A percentile compares a stretch with the other conserved stretches of the same genome.
Evolutionary conservation across 495 filamentous ascomycete species (phyloP).

Genomic region (Xylaria bambusicola): DNA sequence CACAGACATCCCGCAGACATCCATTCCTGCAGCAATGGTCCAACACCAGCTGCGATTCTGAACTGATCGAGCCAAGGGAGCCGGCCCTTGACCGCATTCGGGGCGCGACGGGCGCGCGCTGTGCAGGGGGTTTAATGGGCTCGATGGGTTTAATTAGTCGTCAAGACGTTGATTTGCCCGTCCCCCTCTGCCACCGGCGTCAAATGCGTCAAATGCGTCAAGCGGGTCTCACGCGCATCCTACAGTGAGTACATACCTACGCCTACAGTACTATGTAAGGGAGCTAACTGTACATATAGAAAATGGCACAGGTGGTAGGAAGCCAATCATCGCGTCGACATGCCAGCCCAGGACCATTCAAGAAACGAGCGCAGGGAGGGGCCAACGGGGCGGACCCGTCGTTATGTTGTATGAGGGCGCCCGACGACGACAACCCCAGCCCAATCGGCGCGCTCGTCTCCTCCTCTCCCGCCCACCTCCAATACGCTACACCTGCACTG

Average conservation of each 20-base stretch:
- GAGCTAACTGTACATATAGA: too few species aligned
- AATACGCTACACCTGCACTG: not conserved
- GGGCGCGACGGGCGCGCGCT: not conserved
- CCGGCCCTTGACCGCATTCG: not conserved
- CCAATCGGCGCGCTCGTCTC: not conserved
- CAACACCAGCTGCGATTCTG: not conserved
- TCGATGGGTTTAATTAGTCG: too few species aligned
- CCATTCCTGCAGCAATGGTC: too few species aligned
- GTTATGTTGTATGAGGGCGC: not conserved
- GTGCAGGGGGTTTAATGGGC: not conserved
- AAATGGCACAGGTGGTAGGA: not conserved
- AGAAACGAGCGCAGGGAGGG: not conserved
- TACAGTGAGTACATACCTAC: too few species aligned
- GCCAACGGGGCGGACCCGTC: not conserved
- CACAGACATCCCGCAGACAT: too few species aligned
- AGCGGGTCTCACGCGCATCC: not conserved
- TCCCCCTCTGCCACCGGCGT: not conserved
- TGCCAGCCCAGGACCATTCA: too few species aligned
- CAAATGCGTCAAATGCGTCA: too few species aligned
- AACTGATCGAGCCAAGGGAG: constrained; percentile 7
- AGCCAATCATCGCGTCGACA: constrained; percentile 18
- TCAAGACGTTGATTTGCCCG: not conserved
- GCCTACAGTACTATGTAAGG: too few species aligned
- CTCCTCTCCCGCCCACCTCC: not conserved
- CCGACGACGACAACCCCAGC: not conserved